Conservation (phyloP, 139 green algal species). For the Mesostigma viride region DNA sequence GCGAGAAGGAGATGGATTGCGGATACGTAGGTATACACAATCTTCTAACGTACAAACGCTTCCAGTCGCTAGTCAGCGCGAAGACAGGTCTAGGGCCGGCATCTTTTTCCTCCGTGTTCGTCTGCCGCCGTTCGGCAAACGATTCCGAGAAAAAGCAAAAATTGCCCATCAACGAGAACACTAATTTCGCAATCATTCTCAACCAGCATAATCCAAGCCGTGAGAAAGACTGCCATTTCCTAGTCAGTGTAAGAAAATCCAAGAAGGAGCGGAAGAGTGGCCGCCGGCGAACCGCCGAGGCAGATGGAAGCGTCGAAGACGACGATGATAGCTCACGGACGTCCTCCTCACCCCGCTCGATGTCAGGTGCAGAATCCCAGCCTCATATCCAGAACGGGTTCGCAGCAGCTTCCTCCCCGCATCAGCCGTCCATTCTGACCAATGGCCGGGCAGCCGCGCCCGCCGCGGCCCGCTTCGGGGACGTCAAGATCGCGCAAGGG, state of each 20-base stretch:
- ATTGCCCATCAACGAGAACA: slow-evolving; percentile 25
- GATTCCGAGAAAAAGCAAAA: slow-evolving; percentile 22
- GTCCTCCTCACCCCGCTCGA: background rate
- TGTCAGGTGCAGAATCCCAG: slow-evolving; percentile 11
- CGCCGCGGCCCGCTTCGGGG: too few relatives aligned
- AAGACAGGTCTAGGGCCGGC: slow-evolving; percentile 6
- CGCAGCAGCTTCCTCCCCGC: background rate
- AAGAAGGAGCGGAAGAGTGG: slow-evolving; percentile 11
- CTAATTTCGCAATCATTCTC: slow-evolving; percentile 25
- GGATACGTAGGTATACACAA: slow-evolving; percentile 16
- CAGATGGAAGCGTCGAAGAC: background rate
- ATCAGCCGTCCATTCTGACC: background rate
- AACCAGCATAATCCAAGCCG: slow-evolving; percentile 22
- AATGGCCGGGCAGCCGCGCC: background rate
- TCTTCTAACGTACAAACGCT: slow-evolving; percentile 23
- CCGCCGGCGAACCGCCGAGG: background rate
- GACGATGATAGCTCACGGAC: background rate
- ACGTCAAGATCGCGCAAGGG: too few relatives aligned
- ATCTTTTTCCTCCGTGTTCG: slow-evolving; percentile 10
- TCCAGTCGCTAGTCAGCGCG: slow-evolving; percentile 10
- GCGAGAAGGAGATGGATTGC: slow-evolving; percentile 10
- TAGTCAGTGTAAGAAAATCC: slow-evolving; percentile 19
- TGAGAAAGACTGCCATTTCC: slow-evolving; percentile 16
- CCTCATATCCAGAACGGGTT: background rate
- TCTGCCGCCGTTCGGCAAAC: slow-evolving; percentile 3